A percentile compares a stretch with the other conserved stretches of the same genome.
phyloP scores from a whole-genome alignment of 495 filamentous ascomycete species.

The Saxophila tyrrhenica region DNA sequence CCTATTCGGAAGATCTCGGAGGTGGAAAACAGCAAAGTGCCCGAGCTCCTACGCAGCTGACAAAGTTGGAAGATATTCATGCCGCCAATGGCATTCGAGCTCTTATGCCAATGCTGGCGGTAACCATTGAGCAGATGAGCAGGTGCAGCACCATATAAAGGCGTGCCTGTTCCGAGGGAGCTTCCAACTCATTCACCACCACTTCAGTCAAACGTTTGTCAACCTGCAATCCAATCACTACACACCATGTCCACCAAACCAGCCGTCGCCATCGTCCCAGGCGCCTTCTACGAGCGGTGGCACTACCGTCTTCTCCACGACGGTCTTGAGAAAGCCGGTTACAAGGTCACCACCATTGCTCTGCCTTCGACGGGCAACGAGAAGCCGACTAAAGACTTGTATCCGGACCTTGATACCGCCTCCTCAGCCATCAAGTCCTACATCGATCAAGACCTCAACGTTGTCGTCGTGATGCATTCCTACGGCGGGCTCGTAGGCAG shows the following conservation, averaged over 20 bases:
- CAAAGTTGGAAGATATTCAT: too few species aligned
- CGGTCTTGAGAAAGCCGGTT: background rate
- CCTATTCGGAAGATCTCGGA: too few species aligned
- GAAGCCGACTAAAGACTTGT: background rate
- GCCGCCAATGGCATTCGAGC: too few species aligned
- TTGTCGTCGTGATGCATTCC: constrained; percentile 4
- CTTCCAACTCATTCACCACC: background rate
- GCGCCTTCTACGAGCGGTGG: background rate
- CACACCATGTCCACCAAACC: constrained; percentile 4
- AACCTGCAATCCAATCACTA: background rate
- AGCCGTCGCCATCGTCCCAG: constrained; percentile 7
- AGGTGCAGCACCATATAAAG: too few species aligned
- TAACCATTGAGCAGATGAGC: too few species aligned
- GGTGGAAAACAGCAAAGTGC: too few species aligned
- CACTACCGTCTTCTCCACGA: constrained; percentile 3
- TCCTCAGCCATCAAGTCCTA: background rate
- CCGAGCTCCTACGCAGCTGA: too few species aligned
- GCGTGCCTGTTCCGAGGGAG: too few species aligned
- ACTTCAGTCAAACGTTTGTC: too few species aligned
- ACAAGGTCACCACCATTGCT: constrained; percentile 1
- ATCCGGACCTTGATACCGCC: background rate
- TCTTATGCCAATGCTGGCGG: too few species aligned
- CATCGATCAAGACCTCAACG: background rate
- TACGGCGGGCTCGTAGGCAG: constrained; percentile 3
- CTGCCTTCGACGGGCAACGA: background rate